Evolutionary conservation across 495 filamentous ascomycete genomes (phyloP).

Genomic region (Tuber borchii): DNA sequence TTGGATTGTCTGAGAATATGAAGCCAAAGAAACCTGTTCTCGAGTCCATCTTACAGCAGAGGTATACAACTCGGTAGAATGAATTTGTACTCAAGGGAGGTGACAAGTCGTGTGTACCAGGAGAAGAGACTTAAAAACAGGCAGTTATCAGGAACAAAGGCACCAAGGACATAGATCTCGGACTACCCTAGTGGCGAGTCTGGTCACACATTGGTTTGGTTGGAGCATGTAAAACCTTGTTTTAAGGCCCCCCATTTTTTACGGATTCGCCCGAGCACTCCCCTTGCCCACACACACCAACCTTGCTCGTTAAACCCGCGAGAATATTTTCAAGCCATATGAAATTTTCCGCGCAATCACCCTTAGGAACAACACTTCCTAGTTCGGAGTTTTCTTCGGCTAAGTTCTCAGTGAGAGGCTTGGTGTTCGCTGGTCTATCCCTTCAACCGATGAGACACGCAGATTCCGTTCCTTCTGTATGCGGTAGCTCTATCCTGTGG

Average conservation of each 20-base stretch:
- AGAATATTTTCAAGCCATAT: constrained; percentile 29
- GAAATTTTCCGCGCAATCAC: constrained; percentile 33
- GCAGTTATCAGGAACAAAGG: neutral
- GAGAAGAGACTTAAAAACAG: neutral
- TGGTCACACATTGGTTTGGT: neutral
- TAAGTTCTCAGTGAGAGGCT: constrained; percentile 29
- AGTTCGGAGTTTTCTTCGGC: constrained; percentile 26
- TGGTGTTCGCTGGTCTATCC: constrained; percentile 39
- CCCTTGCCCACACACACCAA: neutral
- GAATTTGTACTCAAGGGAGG: neutral
- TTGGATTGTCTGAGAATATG: too few relatives aligned
- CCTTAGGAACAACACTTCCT: constrained; percentile 15
- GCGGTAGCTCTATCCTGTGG: too few relatives aligned
- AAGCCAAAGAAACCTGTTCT: too few relatives aligned
- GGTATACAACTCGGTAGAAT: neutral
- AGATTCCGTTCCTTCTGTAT: too few relatives aligned
- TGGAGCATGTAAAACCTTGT: neutral
- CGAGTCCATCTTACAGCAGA: neutral
- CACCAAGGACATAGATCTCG: neutral
- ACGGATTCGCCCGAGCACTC: neutral
- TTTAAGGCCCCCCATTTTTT: neutral
- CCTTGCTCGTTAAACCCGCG: constrained; percentile 23
- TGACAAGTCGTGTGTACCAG: neutral
- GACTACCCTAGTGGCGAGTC: neutral
- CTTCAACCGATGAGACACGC: too few relatives aligned